These are phyloP conservation scores for Coelastrella sp. DNA, from an alignment of 139 green algal genomes.

Conservation along the genomic window DNA sequence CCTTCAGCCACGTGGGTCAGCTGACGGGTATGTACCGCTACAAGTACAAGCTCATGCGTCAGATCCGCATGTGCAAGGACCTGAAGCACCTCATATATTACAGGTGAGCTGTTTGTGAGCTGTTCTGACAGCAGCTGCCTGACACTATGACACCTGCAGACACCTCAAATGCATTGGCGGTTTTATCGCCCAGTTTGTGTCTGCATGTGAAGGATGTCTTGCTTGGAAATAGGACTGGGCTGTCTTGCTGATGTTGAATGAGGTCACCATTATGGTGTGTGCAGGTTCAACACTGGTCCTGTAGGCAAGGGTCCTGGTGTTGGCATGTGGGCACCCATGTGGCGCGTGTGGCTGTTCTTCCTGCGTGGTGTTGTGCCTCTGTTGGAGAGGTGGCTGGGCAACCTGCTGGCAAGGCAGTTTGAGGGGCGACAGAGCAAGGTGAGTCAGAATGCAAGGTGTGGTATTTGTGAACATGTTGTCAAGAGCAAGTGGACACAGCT, in stretches of 20 bases:
- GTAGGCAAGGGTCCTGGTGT: slow-evolving; percentile 98
- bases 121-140: neutral
- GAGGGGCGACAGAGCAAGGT: slow-evolving; percentile 96
- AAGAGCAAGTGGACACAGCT: no score
- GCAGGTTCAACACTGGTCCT: slow-evolving; percentile 95
- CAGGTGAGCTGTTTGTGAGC: slow-evolving; percentile 62
- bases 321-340: slow-evolving; percentile 99
- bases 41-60: slow-evolving; percentile 96
- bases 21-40: slow-evolving; percentile 97
- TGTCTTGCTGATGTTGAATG: no score
- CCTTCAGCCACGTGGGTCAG: slow-evolving; percentile 98
- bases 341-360: slow-evolving; percentile 99
- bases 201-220: no score
- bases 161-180: neutral
- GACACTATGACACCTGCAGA: neutral
- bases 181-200: no score
- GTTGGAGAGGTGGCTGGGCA: slow-evolving; percentile 99
- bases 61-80: slow-evolving; percentile 99
- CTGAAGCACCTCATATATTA: slow-evolving; percentile 99
- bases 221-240: no score
- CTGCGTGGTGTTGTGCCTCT: slow-evolving; percentile 97
- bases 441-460: neutral
- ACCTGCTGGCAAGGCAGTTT: slow-evolving; percentile 99
- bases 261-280: neutral
- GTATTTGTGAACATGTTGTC: neutral